Evolutionary conservation across 495 filamentous ascomycete genomes (phyloP).

Genomic region (Penicillium flavigenum): DNA sequence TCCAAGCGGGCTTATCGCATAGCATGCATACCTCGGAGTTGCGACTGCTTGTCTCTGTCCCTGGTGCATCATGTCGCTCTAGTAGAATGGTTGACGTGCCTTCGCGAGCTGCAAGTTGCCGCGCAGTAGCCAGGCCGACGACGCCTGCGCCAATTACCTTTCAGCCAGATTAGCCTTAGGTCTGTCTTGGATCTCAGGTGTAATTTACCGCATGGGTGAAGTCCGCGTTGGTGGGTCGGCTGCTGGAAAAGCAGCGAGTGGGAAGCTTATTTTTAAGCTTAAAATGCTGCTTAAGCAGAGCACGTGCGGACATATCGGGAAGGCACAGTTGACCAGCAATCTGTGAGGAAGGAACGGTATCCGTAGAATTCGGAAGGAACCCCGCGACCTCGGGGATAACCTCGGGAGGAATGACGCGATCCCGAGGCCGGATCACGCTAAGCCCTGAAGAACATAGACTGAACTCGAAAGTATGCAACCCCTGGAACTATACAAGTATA

Average conservation of each 20-base stretch:
- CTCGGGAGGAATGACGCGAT: slow-evolving; percentile 8
- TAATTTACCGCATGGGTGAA: slow-evolving; percentile 75
- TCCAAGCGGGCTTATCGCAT: neutral
- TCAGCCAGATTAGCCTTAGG: slow-evolving; percentile 10
- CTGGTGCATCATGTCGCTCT: slow-evolving; percentile 73
- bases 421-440: neutral
- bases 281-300: slow-evolving; percentile 7
- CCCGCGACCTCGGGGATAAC: slow-evolving; percentile 4
- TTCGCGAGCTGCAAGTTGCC: slow-evolving; percentile 63
- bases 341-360: neutral
- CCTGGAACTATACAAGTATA: neutral
- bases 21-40: slow-evolving; percentile 72
- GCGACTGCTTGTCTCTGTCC: slow-evolving; percentile 87
- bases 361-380: neutral
- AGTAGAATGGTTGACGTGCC: slow-evolving; percentile 73
- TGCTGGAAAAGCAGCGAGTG: slow-evolving; percentile 43
- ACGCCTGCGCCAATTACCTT: slow-evolving; percentile 88
- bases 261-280: slow-evolving; percentile 13
- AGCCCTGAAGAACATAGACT: no score
- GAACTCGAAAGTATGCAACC: neutral
- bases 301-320: slow-evolving; percentile 20
- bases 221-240: slow-evolving; percentile 51
- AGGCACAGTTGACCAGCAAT: slow-evolving; percentile 11
- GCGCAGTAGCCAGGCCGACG: slow-evolving; percentile 86
- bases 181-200: neutral